A percentile compares a stretch with the other conserved stretches of the same genome.
Conservation (phyloP, 345 rosid genomes). For the Hypericum androsaemum region DNA sequence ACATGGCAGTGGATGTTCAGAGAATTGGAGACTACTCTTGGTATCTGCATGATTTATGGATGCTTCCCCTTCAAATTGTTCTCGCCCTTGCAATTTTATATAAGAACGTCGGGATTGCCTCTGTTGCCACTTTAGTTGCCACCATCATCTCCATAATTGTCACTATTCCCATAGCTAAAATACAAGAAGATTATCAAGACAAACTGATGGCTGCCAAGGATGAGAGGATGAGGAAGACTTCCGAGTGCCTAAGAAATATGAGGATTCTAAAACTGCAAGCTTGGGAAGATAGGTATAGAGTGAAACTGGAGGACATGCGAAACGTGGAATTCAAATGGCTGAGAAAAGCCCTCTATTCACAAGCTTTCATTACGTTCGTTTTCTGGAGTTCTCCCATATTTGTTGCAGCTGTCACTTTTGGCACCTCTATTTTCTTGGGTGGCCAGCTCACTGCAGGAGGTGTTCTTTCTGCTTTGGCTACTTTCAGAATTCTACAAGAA, state of each 20-base stretch:
- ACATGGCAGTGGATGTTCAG: conserved; percentile 99
- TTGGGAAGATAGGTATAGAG: conserved; percentile 91
- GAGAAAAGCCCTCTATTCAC: conserved; percentile 89
- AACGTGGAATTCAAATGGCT: conserved; percentile 88
- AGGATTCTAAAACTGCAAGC: conserved; percentile 96
- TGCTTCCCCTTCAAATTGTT: conserved; percentile 95
- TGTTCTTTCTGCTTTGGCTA: conserved; percentile 98
- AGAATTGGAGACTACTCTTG: conserved; percentile 94
- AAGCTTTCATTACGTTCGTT: conserved; percentile 88
- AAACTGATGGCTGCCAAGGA: conserved; percentile 95
- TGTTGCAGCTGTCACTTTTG: conserved; percentile 91
- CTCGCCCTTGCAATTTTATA: conserved; percentile 93
- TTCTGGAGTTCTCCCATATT: conserved; percentile 99
- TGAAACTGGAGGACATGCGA: conserved; percentile 81
- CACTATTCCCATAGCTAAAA: conserved; percentile 76
- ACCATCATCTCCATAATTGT: conserved; percentile 76
- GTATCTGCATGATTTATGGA: conserved; percentile 99
- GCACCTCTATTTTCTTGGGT: conserved; percentile 80
- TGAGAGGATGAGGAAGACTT: conserved; percentile 99
- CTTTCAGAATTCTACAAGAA: conserved; percentile 97
- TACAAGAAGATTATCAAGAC: conserved; percentile 95
- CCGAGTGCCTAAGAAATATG: conserved; percentile 97
- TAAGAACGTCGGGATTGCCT: conserved; percentile 94
- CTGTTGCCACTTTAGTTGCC: conserved; percentile 78
- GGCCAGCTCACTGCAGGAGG: conserved; percentile 88